Evolutionary conservation across 306 rosid genomes (phyloP).

Genomic region (Sicyos baderoa): DNA sequence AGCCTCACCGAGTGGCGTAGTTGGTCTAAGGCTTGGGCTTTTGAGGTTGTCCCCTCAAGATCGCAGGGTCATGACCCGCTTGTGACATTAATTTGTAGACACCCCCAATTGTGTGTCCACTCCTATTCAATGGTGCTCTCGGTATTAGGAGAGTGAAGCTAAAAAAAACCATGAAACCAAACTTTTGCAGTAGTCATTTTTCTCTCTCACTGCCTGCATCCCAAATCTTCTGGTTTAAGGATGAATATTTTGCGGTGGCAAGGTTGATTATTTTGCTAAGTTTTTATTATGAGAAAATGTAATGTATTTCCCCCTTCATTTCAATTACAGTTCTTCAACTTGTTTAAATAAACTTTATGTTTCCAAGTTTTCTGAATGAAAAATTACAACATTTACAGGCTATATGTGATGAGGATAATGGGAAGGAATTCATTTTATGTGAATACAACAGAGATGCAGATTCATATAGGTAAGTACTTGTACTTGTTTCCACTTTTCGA

Average conservation of each 20-base stretch:
- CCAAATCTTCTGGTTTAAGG: background rate
- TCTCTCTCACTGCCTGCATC: background rate
- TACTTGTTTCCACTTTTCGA: background rate
- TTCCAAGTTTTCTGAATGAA: background rate
- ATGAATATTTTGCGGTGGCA: background rate
- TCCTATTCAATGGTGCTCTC: too few relatives aligned
- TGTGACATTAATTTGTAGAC: too few relatives aligned
- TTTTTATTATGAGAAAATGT: background rate
- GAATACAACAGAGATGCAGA: conserved; percentile 97
- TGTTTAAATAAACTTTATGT: background rate
- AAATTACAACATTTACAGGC: conserved; percentile 36
- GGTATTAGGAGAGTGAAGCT: too few relatives aligned
- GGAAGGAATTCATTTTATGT: conserved; percentile 83
- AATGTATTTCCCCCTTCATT: background rate
- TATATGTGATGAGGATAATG: conserved; percentile 50
- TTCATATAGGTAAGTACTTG: conserved; percentile 58
- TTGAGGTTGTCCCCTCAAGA: too few relatives aligned
- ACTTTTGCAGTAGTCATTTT: background rate
- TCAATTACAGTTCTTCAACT: background rate
- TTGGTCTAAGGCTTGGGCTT: too few relatives aligned
- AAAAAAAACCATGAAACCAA: background rate
- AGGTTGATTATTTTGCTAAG: background rate
- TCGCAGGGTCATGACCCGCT: too few relatives aligned
- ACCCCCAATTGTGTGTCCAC: too few relatives aligned
- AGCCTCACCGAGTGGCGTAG: too few relatives aligned